phyloP scores from a whole-genome alignment of 306 rosid species.

The Pyrus pyrifolia region DNA sequence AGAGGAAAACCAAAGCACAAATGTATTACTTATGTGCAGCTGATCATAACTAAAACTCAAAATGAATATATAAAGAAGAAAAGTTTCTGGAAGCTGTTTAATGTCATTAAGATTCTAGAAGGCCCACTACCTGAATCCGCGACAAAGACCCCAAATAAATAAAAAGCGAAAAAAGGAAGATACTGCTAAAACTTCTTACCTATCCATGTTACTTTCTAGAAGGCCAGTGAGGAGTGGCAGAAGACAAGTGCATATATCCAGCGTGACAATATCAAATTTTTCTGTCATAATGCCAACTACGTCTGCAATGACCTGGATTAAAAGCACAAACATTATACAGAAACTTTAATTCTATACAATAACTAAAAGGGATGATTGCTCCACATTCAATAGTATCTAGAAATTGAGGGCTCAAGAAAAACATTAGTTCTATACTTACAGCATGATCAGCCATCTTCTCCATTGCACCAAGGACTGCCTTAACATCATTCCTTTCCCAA shows the following conservation, averaged over 20 bases:
- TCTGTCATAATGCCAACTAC: constrained; percentile 67
- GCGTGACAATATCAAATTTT: constrained; percentile 70
- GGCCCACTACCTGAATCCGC: neutral
- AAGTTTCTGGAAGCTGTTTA: neutral
- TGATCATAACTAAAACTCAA: neutral
- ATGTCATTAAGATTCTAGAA: neutral
- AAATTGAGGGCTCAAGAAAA: neutral
- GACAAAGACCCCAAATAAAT: neutral
- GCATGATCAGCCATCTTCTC: constrained; percentile 89
- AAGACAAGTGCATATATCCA: constrained; percentile 73
- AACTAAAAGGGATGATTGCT: neutral
- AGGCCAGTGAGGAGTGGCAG: constrained; percentile 67
- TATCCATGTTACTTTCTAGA: constrained; percentile 81
- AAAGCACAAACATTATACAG: constrained; percentile 14
- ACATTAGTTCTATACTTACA: constrained; percentile 37
- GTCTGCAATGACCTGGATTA: constrained; percentile 86
- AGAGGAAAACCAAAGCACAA: neutral
- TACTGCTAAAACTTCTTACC: constrained; percentile 30
- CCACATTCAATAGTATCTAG: constrained; percentile 6
- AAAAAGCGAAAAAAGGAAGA: neutral
- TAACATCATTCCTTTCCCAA: constrained; percentile 91
- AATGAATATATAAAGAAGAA: neutral
- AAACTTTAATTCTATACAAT: constrained; percentile 1
- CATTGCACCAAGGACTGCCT: constrained; percentile 77
- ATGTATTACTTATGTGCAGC: neutral